Percentiles rank a stretch among this genome's conserved stretches.
These are phyloP conservation scores for Aspergillus alliaceus DNA, from an alignment of 2,329 filamentous ascomycete genomes.

Conservation along the genomic window DNA sequence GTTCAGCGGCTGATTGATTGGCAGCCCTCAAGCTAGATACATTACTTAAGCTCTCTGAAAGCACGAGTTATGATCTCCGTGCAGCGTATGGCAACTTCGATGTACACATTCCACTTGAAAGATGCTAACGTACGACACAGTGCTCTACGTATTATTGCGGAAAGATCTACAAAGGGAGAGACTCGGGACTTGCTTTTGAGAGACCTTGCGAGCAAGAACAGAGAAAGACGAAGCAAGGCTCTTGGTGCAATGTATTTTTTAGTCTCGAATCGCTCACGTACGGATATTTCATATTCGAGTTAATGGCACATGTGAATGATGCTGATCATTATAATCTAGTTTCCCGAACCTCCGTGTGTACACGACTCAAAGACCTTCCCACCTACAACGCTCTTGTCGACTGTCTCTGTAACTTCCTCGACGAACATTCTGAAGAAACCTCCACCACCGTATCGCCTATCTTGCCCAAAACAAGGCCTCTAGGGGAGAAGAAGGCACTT, in stretches of 20 bases:
- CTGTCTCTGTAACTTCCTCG: slow-evolving; percentile 43
- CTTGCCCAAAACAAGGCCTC: slow-evolving; percentile 40
- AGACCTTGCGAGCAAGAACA: slow-evolving; percentile 42
- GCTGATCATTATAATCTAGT: slow-evolving; percentile 25
- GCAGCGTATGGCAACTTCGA: slow-evolving; percentile 55
- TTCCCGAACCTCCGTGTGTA: slow-evolving; percentile 35
- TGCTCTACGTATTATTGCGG: slow-evolving; percentile 48
- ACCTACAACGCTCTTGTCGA: slow-evolving; percentile 42
- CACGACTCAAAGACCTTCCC: slow-evolving; percentile 33
- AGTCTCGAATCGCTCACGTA: slow-evolving; percentile 40
- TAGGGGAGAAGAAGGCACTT: slow-evolving; percentile 45
- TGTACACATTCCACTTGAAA: slow-evolving; percentile 33
- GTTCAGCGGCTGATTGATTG: slow-evolving; percentile 16
- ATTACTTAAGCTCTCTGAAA: slow-evolving; percentile 65
- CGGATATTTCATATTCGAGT: slow-evolving; percentile 9
- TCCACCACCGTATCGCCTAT: slow-evolving; percentile 37
- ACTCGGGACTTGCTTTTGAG: slow-evolving; percentile 41
- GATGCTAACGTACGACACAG: slow-evolving; percentile 21
- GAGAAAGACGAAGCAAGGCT: slow-evolving; percentile 39
- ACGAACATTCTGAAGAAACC: slow-evolving; percentile 37
- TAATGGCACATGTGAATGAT: background rate
- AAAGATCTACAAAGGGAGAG: slow-evolving; percentile 43
- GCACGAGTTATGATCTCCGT: slow-evolving; percentile 71
- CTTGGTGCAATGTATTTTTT: slow-evolving; percentile 46
- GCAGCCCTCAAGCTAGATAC: slow-evolving; percentile 63